Conservation (phyloP, 2,329 filamentous ascomycete genomes). For the Periconia sp. region DNA sequence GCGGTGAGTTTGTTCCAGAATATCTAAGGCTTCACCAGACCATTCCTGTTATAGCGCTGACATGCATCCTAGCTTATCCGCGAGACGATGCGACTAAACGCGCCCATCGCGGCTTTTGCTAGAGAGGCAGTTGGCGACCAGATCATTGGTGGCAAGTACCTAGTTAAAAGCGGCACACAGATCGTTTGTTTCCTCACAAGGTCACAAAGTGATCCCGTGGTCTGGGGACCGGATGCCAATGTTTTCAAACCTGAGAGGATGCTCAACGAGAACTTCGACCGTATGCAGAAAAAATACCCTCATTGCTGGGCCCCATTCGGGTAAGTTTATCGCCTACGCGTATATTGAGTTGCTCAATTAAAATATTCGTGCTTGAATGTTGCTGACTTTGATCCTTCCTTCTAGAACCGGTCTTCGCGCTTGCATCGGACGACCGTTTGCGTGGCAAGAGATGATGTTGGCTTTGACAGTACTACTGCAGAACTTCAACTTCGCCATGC, state of each 20-base stretch:
- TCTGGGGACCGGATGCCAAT: constrained; percentile 18
- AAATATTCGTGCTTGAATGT: no score
- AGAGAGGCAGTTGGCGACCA: constrained; percentile 11
- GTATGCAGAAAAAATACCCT: constrained; percentile 39
- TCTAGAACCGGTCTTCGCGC: constrained; percentile 15
- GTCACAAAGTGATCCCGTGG: constrained; percentile 14
- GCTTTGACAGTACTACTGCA: constrained; percentile 41
- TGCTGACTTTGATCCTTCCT: constrained; percentile 17
- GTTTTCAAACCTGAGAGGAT: constrained; percentile 22
- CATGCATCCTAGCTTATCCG: constrained; percentile 34
- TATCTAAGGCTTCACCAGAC: not conserved
- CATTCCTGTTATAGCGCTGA: not conserved
- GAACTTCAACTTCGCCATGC: constrained; percentile 39
- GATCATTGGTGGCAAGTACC: constrained; percentile 30
- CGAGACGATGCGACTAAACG: constrained; percentile 57
- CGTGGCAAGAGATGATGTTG: constrained; percentile 21
- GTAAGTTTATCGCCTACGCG: no score
- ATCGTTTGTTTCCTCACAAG: constrained; percentile 10
- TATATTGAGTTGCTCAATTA: no score
- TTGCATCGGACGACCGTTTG: constrained; percentile 25
- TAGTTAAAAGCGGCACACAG: constrained; percentile 23
- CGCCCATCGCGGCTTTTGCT: constrained; percentile 53
- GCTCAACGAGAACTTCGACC: constrained; percentile 21
- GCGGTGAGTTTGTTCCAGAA: not conserved
- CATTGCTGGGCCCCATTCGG: constrained; percentile 58